These are phyloP conservation scores for Mycena albidolilacea DNA, from an alignment of 768 basidiomycete genomes.

Conservation along the genomic window DNA sequence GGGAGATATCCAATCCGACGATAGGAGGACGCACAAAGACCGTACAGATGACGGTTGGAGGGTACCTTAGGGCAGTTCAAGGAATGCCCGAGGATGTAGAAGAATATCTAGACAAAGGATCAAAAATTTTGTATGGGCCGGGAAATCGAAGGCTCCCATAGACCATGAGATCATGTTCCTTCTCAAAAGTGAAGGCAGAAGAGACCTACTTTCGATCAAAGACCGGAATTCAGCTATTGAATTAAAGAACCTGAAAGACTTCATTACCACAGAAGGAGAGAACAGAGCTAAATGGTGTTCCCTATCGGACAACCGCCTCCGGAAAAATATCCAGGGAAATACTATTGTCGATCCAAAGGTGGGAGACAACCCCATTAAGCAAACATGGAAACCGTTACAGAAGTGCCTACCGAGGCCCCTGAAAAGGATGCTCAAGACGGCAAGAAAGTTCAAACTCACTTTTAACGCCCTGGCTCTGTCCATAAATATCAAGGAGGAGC, in stretches of 20 bases:
- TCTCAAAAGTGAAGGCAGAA: conserved; percentile 41
- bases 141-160: neutral
- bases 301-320: conserved; percentile 47
- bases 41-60: conserved; percentile 39
- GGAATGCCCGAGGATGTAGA: conserved; percentile 46
- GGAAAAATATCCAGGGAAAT: neutral
- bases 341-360: conserved; percentile 7
- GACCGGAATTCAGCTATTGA: conserved; percentile 45
- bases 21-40: conserved; percentile 40
- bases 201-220: conserved; percentile 42
- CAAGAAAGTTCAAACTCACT: conserved; percentile 10
- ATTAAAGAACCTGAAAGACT: conserved; percentile 44
- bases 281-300: conserved; percentile 47
- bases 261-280: conserved; percentile 29
- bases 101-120: conserved; percentile 35
- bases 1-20: conserved; percentile 35
- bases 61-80: conserved; percentile 48
- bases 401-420: too few relatives aligned
- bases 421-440: conserved; percentile 32
- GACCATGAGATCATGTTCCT: conserved; percentile 37
- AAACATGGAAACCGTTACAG: conserved; percentile 43
- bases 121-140: conserved; percentile 40
- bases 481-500: conserved; percentile 26
- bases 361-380: conserved; percentile 43
- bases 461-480: conserved; percentile 36